These are phyloP conservation scores for Scedosporium apiospermum DNA, from an alignment of 2,329 filamentous ascomycete species.

Conservation along the genomic window DNA sequence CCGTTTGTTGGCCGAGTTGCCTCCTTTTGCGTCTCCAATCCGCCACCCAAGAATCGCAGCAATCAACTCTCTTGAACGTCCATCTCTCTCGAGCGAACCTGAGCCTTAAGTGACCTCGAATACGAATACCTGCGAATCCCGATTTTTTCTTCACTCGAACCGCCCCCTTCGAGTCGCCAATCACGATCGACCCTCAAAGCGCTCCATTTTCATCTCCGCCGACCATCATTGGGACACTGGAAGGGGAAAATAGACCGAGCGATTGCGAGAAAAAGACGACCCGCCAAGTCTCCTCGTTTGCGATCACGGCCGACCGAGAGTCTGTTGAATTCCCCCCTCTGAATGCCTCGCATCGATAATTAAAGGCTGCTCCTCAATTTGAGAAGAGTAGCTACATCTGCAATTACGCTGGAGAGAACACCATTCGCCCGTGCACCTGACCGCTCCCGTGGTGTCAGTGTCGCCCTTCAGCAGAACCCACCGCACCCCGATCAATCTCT, in stretches of 20 bases:
- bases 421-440: background rate
- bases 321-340: background rate
- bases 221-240: background rate
- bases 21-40: constrained; percentile 2
- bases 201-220: background rate
- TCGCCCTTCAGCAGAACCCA: background rate
- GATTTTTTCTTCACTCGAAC: background rate
- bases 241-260: background rate
- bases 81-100: background rate
- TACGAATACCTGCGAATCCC: background rate
- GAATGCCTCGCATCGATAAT: constrained; percentile 1
- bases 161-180: background rate
- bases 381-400: background rate
- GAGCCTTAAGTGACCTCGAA: background rate
- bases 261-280: background rate
- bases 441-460: background rate
- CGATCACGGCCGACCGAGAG: background rate
- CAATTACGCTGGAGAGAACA: background rate
- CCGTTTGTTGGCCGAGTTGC: background rate
- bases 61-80: background rate
- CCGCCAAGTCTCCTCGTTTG: background rate
- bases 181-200: background rate
- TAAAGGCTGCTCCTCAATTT: constrained; percentile 1
- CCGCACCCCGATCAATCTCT: background rate
- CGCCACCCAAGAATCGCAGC: background rate